Evolutionary conservation across 2,329 filamentous ascomycete genomes (phyloP).

Genomic region (Triangularia setosa): DNA sequence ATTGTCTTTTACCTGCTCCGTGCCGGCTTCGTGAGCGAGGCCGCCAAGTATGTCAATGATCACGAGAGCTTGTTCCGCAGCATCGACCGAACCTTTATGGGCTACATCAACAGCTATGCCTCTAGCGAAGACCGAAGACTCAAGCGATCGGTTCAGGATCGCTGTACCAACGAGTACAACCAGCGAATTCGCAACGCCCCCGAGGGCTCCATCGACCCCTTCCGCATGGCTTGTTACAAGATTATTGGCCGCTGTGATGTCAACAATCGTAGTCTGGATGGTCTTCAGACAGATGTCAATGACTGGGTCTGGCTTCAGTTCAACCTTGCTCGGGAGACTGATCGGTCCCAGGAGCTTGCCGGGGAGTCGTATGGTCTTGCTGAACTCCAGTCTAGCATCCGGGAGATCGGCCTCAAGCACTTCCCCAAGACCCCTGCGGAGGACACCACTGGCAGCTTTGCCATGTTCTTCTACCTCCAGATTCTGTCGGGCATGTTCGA

Average conservation of each 20-base stretch:
- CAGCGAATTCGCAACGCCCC: constrained; percentile 80
- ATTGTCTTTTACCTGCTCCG: constrained; percentile 89
- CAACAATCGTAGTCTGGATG: constrained; percentile 59
- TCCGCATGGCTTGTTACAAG: constrained; percentile 97
- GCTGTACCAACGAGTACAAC: constrained; percentile 85
- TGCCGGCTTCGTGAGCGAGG: constrained; percentile 78
- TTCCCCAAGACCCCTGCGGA: constrained; percentile 81
- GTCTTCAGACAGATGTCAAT: constrained; percentile 60
- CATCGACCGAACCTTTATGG: constrained; percentile 84
- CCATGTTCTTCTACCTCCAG: constrained; percentile 91
- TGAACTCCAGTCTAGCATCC: constrained; percentile 73
- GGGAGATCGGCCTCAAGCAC: constrained; percentile 85
- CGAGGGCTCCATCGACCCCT: constrained; percentile 86
- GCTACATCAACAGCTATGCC: constrained; percentile 82
- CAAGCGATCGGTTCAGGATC: constrained; percentile 73
- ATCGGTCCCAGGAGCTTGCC: constrained; percentile 60
- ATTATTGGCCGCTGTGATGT: constrained; percentile 79
- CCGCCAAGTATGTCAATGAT: constrained; percentile 77
- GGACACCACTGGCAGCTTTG: constrained; percentile 69
- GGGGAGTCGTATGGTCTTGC: constrained; percentile 61
- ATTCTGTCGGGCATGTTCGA: constrained; percentile 91
- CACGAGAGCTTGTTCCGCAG: constrained; percentile 79
- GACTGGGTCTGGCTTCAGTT: constrained; percentile 73
- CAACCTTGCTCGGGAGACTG: constrained; percentile 63
- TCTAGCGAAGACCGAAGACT: constrained; percentile 72